Evolutionary conservation across 2,329 filamentous ascomycete genomes (phyloP), one percentile per base, ranked within the genome.

Genomic region (Xylaria sp.): DNA sequence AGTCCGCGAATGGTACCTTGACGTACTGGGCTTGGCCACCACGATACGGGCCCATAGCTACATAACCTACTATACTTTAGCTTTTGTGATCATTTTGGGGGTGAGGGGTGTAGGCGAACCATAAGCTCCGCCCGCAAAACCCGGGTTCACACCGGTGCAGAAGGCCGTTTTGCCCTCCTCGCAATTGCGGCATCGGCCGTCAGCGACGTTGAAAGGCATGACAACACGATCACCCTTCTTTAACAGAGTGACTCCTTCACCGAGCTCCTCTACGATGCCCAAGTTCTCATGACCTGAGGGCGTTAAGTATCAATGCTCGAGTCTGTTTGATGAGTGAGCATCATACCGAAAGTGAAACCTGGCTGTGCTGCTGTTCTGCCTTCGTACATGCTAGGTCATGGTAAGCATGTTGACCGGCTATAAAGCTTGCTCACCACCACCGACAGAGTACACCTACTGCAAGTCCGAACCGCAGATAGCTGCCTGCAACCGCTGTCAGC

Each of bases 381-480:
- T 55, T 60, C 49, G 40, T 60, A 60, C 57, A 60, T 60, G 11
- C 56, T 59, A 2, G 4, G 14, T 6, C 11, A 25, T 7, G 11
- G 46, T 59, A 15, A 59, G 47, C 25, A 5, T 5, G 19, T 19
- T 46, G 25, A 9, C 8, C 37, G 17, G 8, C 37, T 8, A 23
- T 15, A 28, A 35, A 19, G 9, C n/a, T 3, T 15, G 12, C 12
- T 21, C 9, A 5, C 11, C 28, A 17, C 31, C 46, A 35, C 46
- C 31, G 4, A 21, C 6, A 11, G 31, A 33, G 4, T 37, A 2
- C n/a, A 51, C 55, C 19, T 53, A 59, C 56, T 60, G 57, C 14
- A 60, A 49, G 23, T 60, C 57, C 12, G 57, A 60, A 38, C 57
- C 57, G 4, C 57, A 60, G 15, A 60, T 60, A 31, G 57, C 57